Base-by-base conservation (phyloP, 208 protist genomes). In the Angomonas deanei region DNA sequence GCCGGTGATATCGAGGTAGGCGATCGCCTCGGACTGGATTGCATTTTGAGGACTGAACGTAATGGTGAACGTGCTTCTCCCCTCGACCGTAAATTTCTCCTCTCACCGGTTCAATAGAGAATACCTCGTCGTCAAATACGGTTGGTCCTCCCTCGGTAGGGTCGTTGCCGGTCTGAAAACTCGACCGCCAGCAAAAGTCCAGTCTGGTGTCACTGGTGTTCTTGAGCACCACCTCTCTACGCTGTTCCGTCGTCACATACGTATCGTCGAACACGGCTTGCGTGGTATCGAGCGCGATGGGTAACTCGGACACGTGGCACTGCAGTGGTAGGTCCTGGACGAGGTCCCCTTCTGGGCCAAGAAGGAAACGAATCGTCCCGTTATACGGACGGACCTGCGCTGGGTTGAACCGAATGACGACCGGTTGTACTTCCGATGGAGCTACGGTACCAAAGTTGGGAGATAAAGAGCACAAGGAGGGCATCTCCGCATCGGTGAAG, bases 11-110 rank as follows among this genome's bases (percentile, higher is more conserved):
- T 96, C 91, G 27, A 97, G 75, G 65, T 84, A 98, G 0, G 91
- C 93, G 17, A 78, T 83, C 1, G 79, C 67, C 31, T 76, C 58
- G 62, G 78, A 97, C 1, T 64, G 33, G n/a, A 86, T 65, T 10
- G 90, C 92, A 13, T 93, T 68, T 66, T 86, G 77, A 2, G 94
- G 94, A 60, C 85, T 90, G 71, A 97, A 98, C 13, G 84, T 89
- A 47, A 98, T 75, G 50, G 86, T 81, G 67, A 97, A 94, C n/a
- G 69, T 98, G 86, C 34, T 77, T 65, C 11, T 58, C 64, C 0
- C 78, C 77, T 27, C 74, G 79, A 50, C 89, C 86, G 66, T 88
- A 96, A 27, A 98, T 75, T 57, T 86, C 77, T 42, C 95, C 94
- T 5, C 46, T 61, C 3, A 82, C 34, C 10, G 96, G 93, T 64